Percentiles rank a stretch among this genome's conserved stretches.
These are phyloP conservation scores for Cupressus sempervirens DNA, from an alignment of 75 land plant species.

Conservation along the genomic window DNA sequence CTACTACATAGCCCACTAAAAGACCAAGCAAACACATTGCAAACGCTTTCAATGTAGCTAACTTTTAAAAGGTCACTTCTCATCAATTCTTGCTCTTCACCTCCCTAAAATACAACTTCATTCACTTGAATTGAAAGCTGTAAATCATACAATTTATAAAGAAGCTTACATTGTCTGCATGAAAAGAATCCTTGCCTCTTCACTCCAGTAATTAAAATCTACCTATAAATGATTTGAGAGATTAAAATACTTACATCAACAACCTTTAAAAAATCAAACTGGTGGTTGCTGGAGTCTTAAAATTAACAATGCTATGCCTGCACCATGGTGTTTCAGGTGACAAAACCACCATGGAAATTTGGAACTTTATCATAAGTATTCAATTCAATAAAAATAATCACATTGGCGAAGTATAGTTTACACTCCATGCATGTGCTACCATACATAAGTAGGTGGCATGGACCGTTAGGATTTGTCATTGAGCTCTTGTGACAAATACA, in stretches of 20 bases:
- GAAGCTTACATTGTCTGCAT: background rate
- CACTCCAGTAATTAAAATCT: background rate
- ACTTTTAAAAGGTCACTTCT: background rate
- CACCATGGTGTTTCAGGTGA: background rate
- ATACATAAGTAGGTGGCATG: background rate
- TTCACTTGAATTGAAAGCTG: background rate
- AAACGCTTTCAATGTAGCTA: background rate
- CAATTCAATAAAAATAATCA: background rate
- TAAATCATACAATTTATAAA: background rate
- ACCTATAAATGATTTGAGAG: background rate
- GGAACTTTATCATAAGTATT: background rate
- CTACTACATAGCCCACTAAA: background rate
- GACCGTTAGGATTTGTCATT: constrained; percentile 3
- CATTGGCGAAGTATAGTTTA: background rate
- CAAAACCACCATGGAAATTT: background rate
- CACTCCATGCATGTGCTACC: background rate
- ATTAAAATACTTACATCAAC: background rate
- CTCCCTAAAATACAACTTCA: background rate
- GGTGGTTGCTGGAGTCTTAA: background rate
- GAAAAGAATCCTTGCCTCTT: background rate
- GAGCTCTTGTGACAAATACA: constrained; percentile 8
- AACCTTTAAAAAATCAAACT: background rate
- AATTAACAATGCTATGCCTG: background rate
- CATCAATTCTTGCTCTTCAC: background rate
- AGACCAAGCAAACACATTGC: background rate